Conservation (phyloP, 176 grass and related monocot genomes). For the Bolboschoenus planiculmis region DNA sequence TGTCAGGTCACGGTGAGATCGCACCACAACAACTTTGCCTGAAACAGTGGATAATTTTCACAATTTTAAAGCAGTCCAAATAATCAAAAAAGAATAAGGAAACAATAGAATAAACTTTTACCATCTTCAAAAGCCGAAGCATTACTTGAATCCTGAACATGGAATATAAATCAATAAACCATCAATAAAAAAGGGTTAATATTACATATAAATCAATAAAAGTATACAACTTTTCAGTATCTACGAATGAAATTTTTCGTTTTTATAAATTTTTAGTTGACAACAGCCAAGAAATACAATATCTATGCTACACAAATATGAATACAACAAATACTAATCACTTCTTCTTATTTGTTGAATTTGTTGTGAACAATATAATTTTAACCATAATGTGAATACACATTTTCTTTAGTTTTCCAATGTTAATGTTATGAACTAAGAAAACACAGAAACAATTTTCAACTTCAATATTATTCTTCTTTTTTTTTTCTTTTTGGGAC, state of each 20-base stretch:
- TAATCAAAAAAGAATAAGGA: conserved; percentile 1
- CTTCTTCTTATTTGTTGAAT: neutral
- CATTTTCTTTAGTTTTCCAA: neutral
- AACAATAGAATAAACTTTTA: conserved; percentile 18
- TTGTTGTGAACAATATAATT: neutral
- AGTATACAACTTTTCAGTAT: neutral
- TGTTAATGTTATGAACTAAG: neutral
- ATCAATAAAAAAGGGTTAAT: neutral
- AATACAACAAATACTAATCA: too few relatives aligned
- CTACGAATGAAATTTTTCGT: neutral
- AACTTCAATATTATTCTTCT: neutral
- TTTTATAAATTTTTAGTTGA: neutral
- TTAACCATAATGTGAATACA: neutral
- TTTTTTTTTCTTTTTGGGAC: neutral
- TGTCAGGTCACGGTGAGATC: conserved; percentile 40
- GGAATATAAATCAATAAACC: conserved; percentile 17
- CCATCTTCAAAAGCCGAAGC: conserved; percentile 45
- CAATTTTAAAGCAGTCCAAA: neutral
- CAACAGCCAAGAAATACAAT: neutral
- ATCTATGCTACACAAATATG: neutral
- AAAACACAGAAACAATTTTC: neutral
- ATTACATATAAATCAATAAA: neutral
- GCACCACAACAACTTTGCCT: conserved; percentile 44
- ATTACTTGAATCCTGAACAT: conserved; percentile 25
- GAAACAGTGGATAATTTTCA: conserved; percentile 22